Evolutionary conservation across 2,329 filamentous ascomycete genomes (phyloP).

Genomic region (Aureobasidium melanogenum): DNA sequence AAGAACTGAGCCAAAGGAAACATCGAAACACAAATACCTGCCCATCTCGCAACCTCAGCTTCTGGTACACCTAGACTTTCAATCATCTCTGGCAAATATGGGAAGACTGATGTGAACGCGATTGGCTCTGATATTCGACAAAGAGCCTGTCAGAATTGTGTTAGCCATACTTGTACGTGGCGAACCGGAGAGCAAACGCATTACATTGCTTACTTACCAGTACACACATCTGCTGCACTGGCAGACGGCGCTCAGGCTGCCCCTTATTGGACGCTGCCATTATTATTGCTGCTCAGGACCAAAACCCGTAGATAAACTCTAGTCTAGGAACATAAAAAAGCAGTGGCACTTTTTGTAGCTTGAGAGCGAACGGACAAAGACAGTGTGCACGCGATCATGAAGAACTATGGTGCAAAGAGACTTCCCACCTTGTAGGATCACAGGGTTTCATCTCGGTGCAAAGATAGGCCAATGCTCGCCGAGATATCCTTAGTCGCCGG

Average conservation of each 20-base stretch:
- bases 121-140: conserved; percentile 89
- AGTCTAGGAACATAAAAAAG: background rate
- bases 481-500: background rate
- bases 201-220: conserved; percentile 49
- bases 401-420: background rate
- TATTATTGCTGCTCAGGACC: background rate
- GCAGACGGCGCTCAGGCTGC: conserved; percentile 48
- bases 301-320: background rate
- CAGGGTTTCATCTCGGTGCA: background rate
- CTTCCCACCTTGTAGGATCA: background rate
- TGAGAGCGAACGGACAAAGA: background rate
- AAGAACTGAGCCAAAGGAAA: conserved; percentile 71
- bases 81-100: conserved; percentile 88
- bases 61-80: conserved; percentile 63
- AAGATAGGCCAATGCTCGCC: conserved; percentile 8
- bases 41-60: conserved; percentile 69
- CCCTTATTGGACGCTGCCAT: background rate
- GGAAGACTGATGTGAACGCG: conserved; percentile 84
- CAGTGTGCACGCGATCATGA: background rate
- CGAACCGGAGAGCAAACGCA: conserved; percentile 22
- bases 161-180: conserved; percentile 28
- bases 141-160: conserved; percentile 47
- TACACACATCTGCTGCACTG: conserved; percentile 67
- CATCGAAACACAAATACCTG: conserved; percentile 81
- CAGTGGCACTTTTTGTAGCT: background rate